A percentile compares a stretch with the other conserved stretches of the same genome.
Conservation (phyloP, 2,329 filamentous ascomycete species). For the Aureobasidium sp. region DNA sequence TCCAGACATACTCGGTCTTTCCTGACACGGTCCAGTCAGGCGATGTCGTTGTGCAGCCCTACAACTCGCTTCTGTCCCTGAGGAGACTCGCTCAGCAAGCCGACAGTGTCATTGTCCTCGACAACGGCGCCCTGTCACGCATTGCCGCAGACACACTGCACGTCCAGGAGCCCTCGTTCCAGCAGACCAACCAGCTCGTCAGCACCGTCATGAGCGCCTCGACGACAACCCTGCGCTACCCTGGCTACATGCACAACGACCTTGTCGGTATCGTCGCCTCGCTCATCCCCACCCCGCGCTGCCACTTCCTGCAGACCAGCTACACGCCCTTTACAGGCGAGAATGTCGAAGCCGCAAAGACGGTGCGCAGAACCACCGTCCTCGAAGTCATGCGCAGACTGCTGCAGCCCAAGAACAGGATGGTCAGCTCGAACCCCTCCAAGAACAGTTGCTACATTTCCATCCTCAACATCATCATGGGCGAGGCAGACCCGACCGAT, state of each 20-base stretch:
- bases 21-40: conserved; percentile 81
- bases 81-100: conserved; percentile 88
- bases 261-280: conserved; percentile 94
- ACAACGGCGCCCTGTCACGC: conserved; percentile 87
- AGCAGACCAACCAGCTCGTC: conserved; percentile 94
- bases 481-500: conserved; percentile 95
- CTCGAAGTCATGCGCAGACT: conserved; percentile 94
- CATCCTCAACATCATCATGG: conserved; percentile 97
- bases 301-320: conserved; percentile 96
- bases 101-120: conserved; percentile 92
- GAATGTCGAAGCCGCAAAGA: conserved; percentile 94
- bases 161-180: conserved; percentile 90
- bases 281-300: conserved; percentile 89
- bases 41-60: conserved; percentile 95
- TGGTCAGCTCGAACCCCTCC: conserved; percentile 91
- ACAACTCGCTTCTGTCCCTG: conserved; percentile 93
- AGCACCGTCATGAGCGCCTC: conserved; percentile 98
- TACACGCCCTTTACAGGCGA: conserved; percentile 97
- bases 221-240: conserved; percentile 92
- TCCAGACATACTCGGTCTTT: conserved; percentile 98
- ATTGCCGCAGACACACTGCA: conserved; percentile 93
- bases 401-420: conserved; percentile 95
- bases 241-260: conserved; percentile 99
- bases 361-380: conserved; percentile 95
- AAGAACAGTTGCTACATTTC: conserved; percentile 99